Evolutionary conservation across 2,329 filamentous ascomycete species (phyloP).

Genomic region (Verticillium zaregamsianum): DNA sequence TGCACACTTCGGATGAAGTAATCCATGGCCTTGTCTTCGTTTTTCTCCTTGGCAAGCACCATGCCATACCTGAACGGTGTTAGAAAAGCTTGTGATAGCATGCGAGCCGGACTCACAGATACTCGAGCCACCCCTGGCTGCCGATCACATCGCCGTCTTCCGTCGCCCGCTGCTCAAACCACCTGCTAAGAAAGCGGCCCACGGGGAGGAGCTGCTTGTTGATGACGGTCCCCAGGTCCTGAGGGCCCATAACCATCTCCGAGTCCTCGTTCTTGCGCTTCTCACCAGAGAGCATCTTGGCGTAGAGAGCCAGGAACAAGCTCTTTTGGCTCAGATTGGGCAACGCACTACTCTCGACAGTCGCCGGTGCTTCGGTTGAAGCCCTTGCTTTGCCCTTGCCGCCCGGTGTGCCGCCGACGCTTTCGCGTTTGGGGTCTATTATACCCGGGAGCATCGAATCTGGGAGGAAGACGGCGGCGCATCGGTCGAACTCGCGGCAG

Average conservation of each 20-base stretch:
- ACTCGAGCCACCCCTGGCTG: slow-evolving; percentile 92
- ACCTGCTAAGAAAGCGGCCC: slow-evolving; percentile 71
- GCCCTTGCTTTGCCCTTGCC: slow-evolving; percentile 56
- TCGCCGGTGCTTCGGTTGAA: slow-evolving; percentile 12
- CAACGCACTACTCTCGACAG: slow-evolving; percentile 24
- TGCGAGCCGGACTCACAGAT: slow-evolving; percentile 46
- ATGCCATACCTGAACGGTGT: slow-evolving; percentile 65
- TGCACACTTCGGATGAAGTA: slow-evolving; percentile 88
- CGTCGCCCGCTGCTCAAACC: slow-evolving; percentile 65
- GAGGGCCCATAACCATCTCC: slow-evolving; percentile 93
- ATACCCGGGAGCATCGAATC: slow-evolving; percentile 69
- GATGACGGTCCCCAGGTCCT: slow-evolving; percentile 76
- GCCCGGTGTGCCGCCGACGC: slow-evolving; percentile 38
- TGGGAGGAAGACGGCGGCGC: slow-evolving; percentile 84
- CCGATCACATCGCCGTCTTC: slow-evolving; percentile 55
- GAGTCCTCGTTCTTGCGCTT: slow-evolving; percentile 95
- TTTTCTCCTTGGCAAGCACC: slow-evolving; percentile 85
- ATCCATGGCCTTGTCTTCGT: slow-evolving; percentile 76
- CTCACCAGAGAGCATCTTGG: slow-evolving; percentile 88
- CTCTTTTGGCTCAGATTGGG: slow-evolving; percentile 80
- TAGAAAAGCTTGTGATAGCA: neutral
- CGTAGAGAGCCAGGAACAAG: slow-evolving; percentile 86
- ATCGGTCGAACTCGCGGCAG: slow-evolving; percentile 91
- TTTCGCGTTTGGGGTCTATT: slow-evolving; percentile 39
- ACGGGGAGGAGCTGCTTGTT: slow-evolving; percentile 83